Evolutionary conservation across 75 land plant species (phyloP).

Genomic region (Pinus albicaulis): DNA sequence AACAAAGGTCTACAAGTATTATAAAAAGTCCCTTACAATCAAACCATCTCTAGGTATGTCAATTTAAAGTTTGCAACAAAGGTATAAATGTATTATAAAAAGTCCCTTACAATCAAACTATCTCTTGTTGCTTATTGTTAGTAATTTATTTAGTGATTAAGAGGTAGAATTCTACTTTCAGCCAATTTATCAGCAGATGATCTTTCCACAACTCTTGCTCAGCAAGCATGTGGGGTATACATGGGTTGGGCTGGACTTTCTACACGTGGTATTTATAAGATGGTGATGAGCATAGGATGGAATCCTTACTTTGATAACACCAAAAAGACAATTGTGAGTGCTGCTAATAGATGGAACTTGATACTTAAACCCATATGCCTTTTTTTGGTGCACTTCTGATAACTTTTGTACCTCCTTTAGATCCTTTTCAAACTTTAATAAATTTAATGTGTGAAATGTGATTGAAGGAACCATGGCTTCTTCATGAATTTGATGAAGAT

Average conservation of each 20-base stretch:
- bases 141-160: constrained; percentile 1
- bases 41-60: not conserved
- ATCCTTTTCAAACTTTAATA: constrained; percentile 1
- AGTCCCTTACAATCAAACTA: not conserved
- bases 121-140: not conserved
- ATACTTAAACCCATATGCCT: too few species aligned
- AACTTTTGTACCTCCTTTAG: not conserved
- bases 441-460: not conserved
- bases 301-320: constrained; percentile 90
- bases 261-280: constrained; percentile 78
- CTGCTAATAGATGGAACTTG: too few species aligned
- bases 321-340: constrained; percentile 92
- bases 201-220: constrained; percentile 62
- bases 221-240: constrained; percentile 88
- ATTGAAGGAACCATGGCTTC: constrained; percentile 94
- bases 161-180: constrained; percentile 24
- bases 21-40: not conserved
- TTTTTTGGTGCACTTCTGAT: not conserved
- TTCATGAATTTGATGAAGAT: constrained; percentile 90
- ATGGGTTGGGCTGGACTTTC: constrained; percentile 97
- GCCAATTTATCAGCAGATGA: constrained; percentile 87
- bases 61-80: not conserved
- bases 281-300: constrained; percentile 99
- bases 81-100: not conserved
- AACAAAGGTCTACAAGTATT: not conserved